Evolutionary conservation across 1,284 basidiomycete genomes (phyloP).

Genomic region (Ustilago xerochloae): DNA sequence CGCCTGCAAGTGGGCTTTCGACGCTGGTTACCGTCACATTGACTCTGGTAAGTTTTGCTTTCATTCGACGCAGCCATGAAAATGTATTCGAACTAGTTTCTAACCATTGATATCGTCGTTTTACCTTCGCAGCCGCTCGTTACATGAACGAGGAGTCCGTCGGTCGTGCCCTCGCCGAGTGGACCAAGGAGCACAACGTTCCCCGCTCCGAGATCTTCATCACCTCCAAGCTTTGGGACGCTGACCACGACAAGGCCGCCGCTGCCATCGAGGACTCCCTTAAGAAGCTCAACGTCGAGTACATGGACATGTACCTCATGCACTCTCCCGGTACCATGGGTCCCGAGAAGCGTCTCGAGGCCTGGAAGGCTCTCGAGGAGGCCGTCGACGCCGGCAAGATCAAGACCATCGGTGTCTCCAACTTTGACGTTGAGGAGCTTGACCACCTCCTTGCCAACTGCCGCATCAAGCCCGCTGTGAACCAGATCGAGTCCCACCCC

Average conservation of each 20-base stretch:
- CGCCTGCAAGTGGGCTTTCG: slow-evolving; percentile 67
- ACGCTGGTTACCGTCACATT: slow-evolving; percentile 67
- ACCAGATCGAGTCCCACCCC: slow-evolving; percentile 68
- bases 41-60: slow-evolving; percentile 56
- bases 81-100: not conserved
- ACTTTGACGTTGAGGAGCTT: slow-evolving; percentile 67
- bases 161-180: slow-evolving; percentile 65
- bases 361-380: slow-evolving; percentile 66
- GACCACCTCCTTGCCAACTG: slow-evolving; percentile 63
- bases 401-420: slow-evolving; percentile 67
- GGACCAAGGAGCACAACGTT: slow-evolving; percentile 57
- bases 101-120: not conserved
- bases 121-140: slow-evolving; percentile 46
- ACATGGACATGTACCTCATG: slow-evolving; percentile 67
- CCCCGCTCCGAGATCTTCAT: slow-evolving; percentile 68
- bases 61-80: not conserved
- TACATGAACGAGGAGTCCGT: slow-evolving; percentile 68
- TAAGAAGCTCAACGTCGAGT: slow-evolving; percentile 64
- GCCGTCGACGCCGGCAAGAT: slow-evolving; percentile 67
- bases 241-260: slow-evolving; percentile 63
- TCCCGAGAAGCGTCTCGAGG: slow-evolving; percentile 57
- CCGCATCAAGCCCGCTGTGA: slow-evolving; percentile 67
- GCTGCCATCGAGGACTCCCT: slow-evolving; percentile 67
- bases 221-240: slow-evolving; percentile 68
- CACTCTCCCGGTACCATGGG: slow-evolving; percentile 66